Conservation (phyloP, 805 yeast species). For the Komagataella ulmi region DNA sequence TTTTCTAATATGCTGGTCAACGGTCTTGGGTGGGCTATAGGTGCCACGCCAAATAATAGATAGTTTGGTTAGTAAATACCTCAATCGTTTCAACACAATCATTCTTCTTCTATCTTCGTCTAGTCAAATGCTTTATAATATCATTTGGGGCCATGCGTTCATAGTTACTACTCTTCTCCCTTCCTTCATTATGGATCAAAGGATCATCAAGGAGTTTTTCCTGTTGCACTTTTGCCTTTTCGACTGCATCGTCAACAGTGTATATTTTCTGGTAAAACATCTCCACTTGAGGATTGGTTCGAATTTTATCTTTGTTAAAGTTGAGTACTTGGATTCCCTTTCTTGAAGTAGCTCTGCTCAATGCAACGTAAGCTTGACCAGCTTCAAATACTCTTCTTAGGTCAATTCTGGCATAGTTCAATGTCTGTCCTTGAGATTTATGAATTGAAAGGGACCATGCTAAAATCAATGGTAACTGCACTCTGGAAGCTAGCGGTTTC, state of each 20-base stretch:
- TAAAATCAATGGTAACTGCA: slow-evolving; percentile 55
- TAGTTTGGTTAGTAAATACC: background rate
- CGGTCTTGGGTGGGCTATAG: slow-evolving; percentile 40
- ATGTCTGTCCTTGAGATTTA: slow-evolving; percentile 78
- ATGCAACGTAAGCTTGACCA: slow-evolving; percentile 77
- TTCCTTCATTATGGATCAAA: background rate
- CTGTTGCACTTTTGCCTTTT: slow-evolving; percentile 12
- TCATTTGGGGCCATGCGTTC: background rate
- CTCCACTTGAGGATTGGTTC: slow-evolving; percentile 57
- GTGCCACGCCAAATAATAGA: slow-evolving; percentile 16
- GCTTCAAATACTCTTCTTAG: slow-evolving; percentile 55
- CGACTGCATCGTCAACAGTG: slow-evolving; percentile 18
- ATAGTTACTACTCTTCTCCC: background rate
- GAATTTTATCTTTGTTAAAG: slow-evolving; percentile 50
- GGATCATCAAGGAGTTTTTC: background rate
- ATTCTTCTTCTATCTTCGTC: background rate
- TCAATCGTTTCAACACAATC: background rate
- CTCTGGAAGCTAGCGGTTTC: slow-evolving; percentile 52
- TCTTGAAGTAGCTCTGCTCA: slow-evolving; percentile 67
- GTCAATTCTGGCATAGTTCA: slow-evolving; percentile 59
- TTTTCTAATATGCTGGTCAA: slow-evolving; percentile 30
- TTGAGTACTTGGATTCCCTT: slow-evolving; percentile 73
- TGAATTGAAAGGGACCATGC: slow-evolving; percentile 83
- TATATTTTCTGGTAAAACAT: slow-evolving; percentile 47
- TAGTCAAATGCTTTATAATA: background rate